Percentiles rank a stretch among this genome's conserved stretches.
Conservation (phyloP, 2,329 filamentous ascomycete species). For the Phialophora macrospora region DNA sequence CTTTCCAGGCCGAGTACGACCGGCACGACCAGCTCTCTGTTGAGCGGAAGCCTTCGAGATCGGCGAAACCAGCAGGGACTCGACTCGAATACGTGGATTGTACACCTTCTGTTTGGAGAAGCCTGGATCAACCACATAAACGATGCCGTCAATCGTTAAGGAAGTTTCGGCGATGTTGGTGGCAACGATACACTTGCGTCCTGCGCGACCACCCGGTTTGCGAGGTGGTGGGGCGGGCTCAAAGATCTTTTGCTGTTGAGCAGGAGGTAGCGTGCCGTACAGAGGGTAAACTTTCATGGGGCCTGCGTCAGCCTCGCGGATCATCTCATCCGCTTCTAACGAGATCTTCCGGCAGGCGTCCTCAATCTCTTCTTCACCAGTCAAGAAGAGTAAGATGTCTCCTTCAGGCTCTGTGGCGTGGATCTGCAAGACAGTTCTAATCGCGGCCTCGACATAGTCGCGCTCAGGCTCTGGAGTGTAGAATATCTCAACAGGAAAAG, state of each 20-base stretch:
- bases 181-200: constrained; percentile 91
- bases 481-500: constrained; percentile 96
- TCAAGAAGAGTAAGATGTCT: constrained; percentile 92
- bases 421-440: constrained; percentile 94
- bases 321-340: constrained; percentile 88
- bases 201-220: constrained; percentile 77
- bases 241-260: constrained; percentile 94
- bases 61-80: constrained; percentile 94
- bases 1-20: constrained; percentile 97
- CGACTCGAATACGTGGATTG: constrained; percentile 93
- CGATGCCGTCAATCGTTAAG: constrained; percentile 97
- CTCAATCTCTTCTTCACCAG: constrained; percentile 98
- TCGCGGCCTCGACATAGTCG: constrained; percentile 94
- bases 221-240: constrained; percentile 78
- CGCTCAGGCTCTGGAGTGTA: constrained; percentile 96
- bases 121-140: constrained; percentile 98
- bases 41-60: constrained; percentile 98
- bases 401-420: constrained; percentile 91
- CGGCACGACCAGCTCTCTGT: constrained; percentile 96
- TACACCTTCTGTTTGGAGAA: constrained; percentile 99
- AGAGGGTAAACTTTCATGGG: constrained; percentile 89
- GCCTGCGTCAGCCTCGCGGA: constrained; percentile 86
- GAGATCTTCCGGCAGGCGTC: constrained; percentile 91
- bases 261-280: constrained; percentile 89
- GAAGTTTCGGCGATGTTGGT: constrained; percentile 99